Base-by-base conservation (phyloP, 345 rosid genomes). In the Camelina neglecta region DNA sequence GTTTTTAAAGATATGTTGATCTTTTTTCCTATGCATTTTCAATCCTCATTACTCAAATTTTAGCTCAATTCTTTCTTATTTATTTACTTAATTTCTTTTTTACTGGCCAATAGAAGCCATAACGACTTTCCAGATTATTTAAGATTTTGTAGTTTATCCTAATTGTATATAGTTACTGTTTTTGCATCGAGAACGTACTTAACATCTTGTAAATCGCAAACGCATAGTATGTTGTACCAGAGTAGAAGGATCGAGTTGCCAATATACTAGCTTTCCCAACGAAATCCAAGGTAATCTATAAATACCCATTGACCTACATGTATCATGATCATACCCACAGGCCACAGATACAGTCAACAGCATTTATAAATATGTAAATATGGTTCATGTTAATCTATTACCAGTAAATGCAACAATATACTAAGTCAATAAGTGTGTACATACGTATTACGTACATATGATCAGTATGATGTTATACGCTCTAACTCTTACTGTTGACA, bases 261-360 rank as follows among this genome's bases (percentile, higher is more conserved):
- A 23, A 16, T 36, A 4, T 20, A 9, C 11, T 10, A 61, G 42
- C 33, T 64, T 44, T 42, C 55, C 31, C 23, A 38, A 18, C 60
- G 60, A 58, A 72, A 66, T 66, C 65, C 53, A 53, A 16, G 57
- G 67, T 47, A 36, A 74, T 57, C 24, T 62, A 53, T 47, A 15
- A 13, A 45, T 20, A 47, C 15, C 2, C 67, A 50, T 45, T 65
- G 65, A 74, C 70, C 54, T 26, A 62, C n/a, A 26, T 26, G 29
- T 26, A 26, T 26, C 29, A 26, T 26, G 29, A 26, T 26, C 11
- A 62, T 24, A 2, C 2, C 16, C 72, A 53, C 45, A 36, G 18
- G 24, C 10, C 49, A 66, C 0, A 57, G 67, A 15, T 38, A 66
- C 0, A 57, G 72, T 74, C 65, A 74, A 65, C 66, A n/a, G 3